Conservation (phyloP, 1,139 yeast species). For the Meyerozyma athensensis region DNA sequence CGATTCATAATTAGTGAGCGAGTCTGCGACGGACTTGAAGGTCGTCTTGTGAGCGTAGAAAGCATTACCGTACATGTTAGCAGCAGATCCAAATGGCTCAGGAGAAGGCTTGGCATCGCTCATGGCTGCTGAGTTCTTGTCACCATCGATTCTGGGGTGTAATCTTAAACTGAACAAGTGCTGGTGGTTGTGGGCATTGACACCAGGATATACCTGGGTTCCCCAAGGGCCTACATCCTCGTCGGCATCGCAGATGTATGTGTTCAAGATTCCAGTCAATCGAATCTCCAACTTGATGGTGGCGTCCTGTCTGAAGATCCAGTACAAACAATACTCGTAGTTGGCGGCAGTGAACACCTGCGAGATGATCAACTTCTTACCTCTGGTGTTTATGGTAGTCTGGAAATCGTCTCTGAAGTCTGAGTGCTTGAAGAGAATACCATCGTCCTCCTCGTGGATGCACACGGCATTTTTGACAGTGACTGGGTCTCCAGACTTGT, state of each 20-base stretch:
- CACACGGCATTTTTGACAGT: conserved; percentile 75
- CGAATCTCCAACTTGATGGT: conserved; percentile 73
- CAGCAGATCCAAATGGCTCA: conserved; percentile 56
- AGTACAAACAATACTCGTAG: conserved; percentile 79
- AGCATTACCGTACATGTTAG: conserved; percentile 70
- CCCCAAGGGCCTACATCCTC: conserved; percentile 75
- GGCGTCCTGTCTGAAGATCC: conserved; percentile 82
- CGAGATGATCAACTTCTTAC: conserved; percentile 66
- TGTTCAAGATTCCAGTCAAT: conserved; percentile 77
- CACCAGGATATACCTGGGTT: conserved; percentile 73
- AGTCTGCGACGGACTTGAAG: conserved; percentile 64
- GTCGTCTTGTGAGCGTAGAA: conserved; percentile 59
- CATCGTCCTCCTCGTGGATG: conserved; percentile 83
- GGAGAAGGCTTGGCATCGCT: conserved; percentile 62
- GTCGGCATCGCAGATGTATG: conserved; percentile 56
- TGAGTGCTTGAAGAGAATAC: conserved; percentile 72
- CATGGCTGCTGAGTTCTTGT: conserved; percentile 66
- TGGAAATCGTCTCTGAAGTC: conserved; percentile 79
- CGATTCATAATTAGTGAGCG: conserved; percentile 59
- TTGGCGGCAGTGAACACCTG: conserved; percentile 84
- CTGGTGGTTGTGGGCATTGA: conserved; percentile 82
- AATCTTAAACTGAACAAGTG: conserved; percentile 76
- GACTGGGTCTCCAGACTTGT: conserved; percentile 61
- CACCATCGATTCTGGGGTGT: conserved; percentile 80
- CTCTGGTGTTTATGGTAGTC: conserved; percentile 71